Base-by-base conservation (phyloP, 805 yeast species). In the Kodamaea jinghongensis region DNA sequence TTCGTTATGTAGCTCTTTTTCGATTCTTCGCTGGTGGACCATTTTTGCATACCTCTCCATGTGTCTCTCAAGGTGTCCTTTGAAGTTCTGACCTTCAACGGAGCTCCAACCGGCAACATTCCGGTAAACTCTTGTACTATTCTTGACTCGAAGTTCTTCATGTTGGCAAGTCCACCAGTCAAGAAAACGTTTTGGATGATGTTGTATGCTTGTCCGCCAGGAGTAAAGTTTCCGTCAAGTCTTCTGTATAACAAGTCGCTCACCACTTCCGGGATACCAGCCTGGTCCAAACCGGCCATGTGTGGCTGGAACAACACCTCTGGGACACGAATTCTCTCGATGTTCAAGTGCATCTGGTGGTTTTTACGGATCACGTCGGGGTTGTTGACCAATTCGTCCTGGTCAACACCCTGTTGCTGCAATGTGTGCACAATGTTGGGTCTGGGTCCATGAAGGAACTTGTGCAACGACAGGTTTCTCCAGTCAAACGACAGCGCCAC, bases 281-380 rank as follows among this genome's bases (percentile, higher is more conserved):
- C 96, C 63, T 90, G 98, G 60, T 93, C 99, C 15, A 89, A 70
- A 15, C 99, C 99, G 0, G 95, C 96, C 46, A 93, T 88, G 6
- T 83, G 76, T 5, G 99, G 99, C 58, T 91, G 93, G 61, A 93
- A 89, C 34, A 89, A 56, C 2, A 90, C 82, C 61, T 93, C 99
- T 0, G 98, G 97, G 2, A 91, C 86, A 42, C 95, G 75, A 20
- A 91, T 83, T 43, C 99, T 74, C 63, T 93, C 99, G 30, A 91
- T 73, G 58, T 91, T 95, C 32, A 93, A 52, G 65, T 90, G 96
- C 40, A 95, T 70, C 64, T 93, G 98, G 61, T 90, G 95, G 45
- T 82, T 83, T 50, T 90, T 88, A 48, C 83, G 88, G n/a, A 79
- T 75, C 39, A 85, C 79, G 50, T 87, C 95, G 2, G 73, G 74